A percentile compares a stretch with the other conserved stretches of the same genome.
Conservation (phyloP, 306 rosid species). For the Abrus pulchellus region DNA sequence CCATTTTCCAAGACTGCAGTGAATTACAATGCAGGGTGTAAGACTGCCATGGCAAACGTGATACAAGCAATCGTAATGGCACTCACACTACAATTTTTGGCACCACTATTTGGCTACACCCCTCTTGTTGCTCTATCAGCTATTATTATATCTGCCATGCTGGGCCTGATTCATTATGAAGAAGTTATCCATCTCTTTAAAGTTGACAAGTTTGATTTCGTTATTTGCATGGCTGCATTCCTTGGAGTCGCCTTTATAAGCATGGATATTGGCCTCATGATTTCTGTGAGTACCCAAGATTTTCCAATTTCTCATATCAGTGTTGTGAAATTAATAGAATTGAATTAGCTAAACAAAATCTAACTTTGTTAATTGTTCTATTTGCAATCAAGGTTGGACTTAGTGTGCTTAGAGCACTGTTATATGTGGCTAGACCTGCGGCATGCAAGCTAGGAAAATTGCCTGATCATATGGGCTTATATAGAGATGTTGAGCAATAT, state of each 20-base stretch:
- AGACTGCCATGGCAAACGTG: constrained; percentile 72
- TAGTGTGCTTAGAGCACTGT: constrained; percentile 73
- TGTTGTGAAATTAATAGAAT: too few relatives aligned
- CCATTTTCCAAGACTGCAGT: constrained; percentile 98
- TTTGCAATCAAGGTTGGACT: constrained; percentile 67
- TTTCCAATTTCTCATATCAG: too few relatives aligned
- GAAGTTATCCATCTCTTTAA: constrained; percentile 65
- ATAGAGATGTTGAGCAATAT: constrained; percentile 79
- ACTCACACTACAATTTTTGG: constrained; percentile 69
- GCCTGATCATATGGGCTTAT: constrained; percentile 50
- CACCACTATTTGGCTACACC: constrained; percentile 82
- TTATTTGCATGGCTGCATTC: constrained; percentile 76
- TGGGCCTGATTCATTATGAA: constrained; percentile 68
- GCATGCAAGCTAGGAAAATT: constrained; percentile 81
- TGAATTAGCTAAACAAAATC: not conserved
- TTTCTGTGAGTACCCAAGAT: constrained; percentile 66
- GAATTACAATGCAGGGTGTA: constrained; percentile 83
- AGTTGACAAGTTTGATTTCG: constrained; percentile 87
- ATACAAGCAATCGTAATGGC: constrained; percentile 67
- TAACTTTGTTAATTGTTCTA: not conserved
- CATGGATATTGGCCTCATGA: constrained; percentile 78
- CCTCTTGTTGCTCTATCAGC: constrained; percentile 86
- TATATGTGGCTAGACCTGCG: constrained; percentile 89
- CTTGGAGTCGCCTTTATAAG: constrained; percentile 65
- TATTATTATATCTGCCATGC: constrained; percentile 84